A percentile compares a stretch with the other conserved stretches of the same genome.
phyloP scores from a whole-genome alignment of 129 eudicot genomes.

The Flaveria robusta region DNA sequence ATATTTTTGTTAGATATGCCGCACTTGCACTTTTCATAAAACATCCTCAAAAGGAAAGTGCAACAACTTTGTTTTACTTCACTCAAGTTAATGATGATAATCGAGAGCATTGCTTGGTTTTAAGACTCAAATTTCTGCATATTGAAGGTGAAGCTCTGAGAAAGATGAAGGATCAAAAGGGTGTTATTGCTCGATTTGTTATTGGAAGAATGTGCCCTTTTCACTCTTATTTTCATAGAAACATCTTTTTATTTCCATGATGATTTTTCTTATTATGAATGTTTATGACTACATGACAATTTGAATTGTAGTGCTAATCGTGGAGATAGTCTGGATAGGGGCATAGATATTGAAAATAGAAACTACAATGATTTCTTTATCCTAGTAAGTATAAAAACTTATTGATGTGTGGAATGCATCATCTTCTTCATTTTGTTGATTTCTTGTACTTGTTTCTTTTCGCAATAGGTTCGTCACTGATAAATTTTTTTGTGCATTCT shows the following conservation, averaged over 20 bases:
- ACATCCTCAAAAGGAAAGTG: background rate
- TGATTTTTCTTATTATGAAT: constrained; percentile 5
- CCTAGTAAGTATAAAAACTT: constrained; percentile 55
- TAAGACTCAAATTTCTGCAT: background rate
- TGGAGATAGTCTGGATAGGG: constrained; percentile 88
- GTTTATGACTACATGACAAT: constrained; percentile 22
- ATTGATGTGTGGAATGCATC: background rate
- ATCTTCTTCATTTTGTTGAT: constrained; percentile 10
- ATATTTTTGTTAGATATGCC: constrained; percentile 3
- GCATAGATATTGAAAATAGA: constrained; percentile 71
- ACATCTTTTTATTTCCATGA: background rate
- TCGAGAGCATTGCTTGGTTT: constrained; percentile 23
- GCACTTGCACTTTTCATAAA: background rate
- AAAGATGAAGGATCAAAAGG: constrained; percentile 73
- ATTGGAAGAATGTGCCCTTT: constrained; percentile 82
- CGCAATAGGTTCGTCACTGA: background rate
- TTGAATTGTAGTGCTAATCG: constrained; percentile 70
- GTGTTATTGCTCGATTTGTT: constrained; percentile 86
- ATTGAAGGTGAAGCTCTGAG: constrained; percentile 63
- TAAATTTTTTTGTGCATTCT: background rate
- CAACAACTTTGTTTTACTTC: background rate
- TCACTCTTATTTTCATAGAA: constrained; percentile 1
- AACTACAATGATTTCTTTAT: constrained; percentile 72
- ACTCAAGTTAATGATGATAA: background rate
- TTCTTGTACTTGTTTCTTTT: constrained; percentile 6